A percentile compares a stretch with the other conserved stretches of the same genome.
These are phyloP conservation scores for Misopates orontium DNA, from an alignment of 257 asterid species.

Conservation along the genomic window DNA sequence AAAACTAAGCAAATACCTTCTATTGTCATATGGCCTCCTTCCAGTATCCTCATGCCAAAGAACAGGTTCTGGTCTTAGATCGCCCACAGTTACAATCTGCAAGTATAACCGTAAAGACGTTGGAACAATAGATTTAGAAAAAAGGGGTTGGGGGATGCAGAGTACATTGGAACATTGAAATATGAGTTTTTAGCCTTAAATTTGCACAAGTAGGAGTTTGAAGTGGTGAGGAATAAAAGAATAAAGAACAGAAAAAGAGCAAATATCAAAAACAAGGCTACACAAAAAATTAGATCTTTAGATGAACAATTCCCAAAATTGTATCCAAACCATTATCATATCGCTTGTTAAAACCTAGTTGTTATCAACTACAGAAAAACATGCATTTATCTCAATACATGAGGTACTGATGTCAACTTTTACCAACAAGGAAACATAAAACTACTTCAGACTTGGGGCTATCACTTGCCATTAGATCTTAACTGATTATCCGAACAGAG, in stretches of 20 bases:
- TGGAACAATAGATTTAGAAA: constrained; percentile 12
- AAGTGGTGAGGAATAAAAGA: background rate
- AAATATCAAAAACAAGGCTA: background rate
- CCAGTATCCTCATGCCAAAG: constrained; percentile 98
- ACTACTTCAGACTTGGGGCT: no score
- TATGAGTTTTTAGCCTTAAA: background rate
- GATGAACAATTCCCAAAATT: background rate
- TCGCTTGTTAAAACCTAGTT: no score
- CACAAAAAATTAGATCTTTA: background rate
- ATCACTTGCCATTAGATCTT: no score
- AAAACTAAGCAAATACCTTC: constrained; percentile 35
- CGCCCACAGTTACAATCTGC: constrained; percentile 71
- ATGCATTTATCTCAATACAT: background rate
- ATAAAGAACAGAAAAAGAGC: background rate
- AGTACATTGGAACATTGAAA: background rate
- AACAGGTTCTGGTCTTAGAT: constrained; percentile 80
- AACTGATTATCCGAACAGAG: no score
- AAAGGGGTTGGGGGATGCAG: background rate
- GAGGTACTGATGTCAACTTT: background rate
- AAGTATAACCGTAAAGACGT: constrained; percentile 16
- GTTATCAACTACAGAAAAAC: background rate
- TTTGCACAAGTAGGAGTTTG: background rate
- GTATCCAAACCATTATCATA: background rate
- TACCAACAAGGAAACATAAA: background rate
- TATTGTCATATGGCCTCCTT: constrained; percentile 73